Percentiles rank a stretch among this genome's conserved stretches.
These are phyloP conservation scores for Phytophthora quininea DNA, from an alignment of 352 stramenopile genomes.

Conservation along the genomic window DNA sequence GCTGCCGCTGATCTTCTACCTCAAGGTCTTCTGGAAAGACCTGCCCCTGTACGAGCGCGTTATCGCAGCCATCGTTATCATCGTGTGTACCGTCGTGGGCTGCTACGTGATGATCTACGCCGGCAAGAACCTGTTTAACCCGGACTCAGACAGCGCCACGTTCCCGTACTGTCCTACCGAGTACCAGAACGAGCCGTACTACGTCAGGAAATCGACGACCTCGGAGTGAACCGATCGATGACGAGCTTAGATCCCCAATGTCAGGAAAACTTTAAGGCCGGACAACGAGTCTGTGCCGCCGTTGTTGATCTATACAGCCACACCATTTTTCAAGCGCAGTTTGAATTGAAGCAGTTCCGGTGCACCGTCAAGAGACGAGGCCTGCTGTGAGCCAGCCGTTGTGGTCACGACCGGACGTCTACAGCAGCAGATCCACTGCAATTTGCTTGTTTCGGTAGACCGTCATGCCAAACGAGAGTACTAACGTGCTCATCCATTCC, in stretches of 20 bases:
- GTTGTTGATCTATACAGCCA: slow-evolving; percentile 13
- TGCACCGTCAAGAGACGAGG: slow-evolving; percentile 21
- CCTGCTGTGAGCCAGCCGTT: slow-evolving; percentile 18
- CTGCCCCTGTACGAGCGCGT: slow-evolving; percentile 48
- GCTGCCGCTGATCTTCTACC: slow-evolving; percentile 53
- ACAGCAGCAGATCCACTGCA: not conserved
- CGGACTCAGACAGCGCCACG: slow-evolving; percentile 21
- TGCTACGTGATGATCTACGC: slow-evolving; percentile 44
- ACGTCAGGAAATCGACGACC: slow-evolving; percentile 27
- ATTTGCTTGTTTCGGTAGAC: not conserved
- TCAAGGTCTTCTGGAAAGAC: slow-evolving; percentile 48
- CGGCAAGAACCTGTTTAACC: slow-evolving; percentile 36
- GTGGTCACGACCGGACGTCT: slow-evolving; percentile 8
- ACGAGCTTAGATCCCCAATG: slow-evolving; percentile 16
- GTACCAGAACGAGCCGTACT: slow-evolving; percentile 28
- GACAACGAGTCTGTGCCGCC: slow-evolving; percentile 15
- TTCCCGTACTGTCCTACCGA: slow-evolving; percentile 34
- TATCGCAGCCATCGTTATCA: slow-evolving; percentile 36
- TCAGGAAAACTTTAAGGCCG: slow-evolving; percentile 33
- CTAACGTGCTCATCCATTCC: not conserved
- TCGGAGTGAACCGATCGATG: slow-evolving; percentile 26
- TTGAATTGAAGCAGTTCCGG: slow-evolving; percentile 14
- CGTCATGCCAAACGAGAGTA: not conserved
- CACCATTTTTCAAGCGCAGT: not conserved
- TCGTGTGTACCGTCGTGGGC: slow-evolving; percentile 42